A percentile compares a stretch with the other conserved stretches of the same genome.
Conservation (phyloP, 2,329 filamentous ascomycete species). For the Fonsecaea multimorphosa region DNA sequence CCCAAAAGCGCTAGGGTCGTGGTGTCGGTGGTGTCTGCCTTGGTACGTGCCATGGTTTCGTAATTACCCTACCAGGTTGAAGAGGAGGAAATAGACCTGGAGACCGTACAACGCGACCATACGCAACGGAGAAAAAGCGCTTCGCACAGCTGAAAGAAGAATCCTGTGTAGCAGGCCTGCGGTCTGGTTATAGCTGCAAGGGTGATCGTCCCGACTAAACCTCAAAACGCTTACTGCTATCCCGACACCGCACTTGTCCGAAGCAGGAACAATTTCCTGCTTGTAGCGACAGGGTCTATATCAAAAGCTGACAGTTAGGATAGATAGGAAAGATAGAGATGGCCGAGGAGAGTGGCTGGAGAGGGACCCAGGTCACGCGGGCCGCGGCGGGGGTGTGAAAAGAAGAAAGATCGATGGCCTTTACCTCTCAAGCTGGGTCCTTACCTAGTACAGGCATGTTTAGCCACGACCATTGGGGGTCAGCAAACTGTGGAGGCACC, state of each 20-base stretch:
- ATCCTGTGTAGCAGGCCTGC: not conserved
- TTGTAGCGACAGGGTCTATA: not conserved
- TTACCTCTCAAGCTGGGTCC: not conserved
- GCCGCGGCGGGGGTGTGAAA: not conserved
- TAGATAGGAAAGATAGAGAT: constrained; percentile 20
- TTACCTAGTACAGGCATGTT: constrained; percentile 5
- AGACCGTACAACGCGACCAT: not conserved
- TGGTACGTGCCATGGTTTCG: constrained; percentile 23
- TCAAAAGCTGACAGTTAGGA: constrained; percentile 8
- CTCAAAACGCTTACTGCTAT: constrained; percentile 2
- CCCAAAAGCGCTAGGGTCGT: constrained; percentile 51
- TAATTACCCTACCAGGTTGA: not conserved
- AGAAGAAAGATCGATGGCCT: not conserved
- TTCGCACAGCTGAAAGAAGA: not conserved
- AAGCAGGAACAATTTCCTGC: constrained; percentile 14
- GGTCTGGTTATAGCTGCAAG: constrained; percentile 12
- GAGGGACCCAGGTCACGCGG: constrained; percentile 6
- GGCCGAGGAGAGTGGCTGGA: constrained; percentile 11
- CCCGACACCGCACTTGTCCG: constrained; percentile 6
- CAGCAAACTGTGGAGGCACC: not conserved
- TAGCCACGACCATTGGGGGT: not conserved
- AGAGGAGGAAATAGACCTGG: not conserved
- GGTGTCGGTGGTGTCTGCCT: constrained; percentile 41
- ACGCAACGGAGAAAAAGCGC: not conserved
- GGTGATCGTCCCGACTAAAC: not conserved